These are phyloP conservation scores for Suillus weaverae DNA, from an alignment of 768 basidiomycete species.

Conservation along the genomic window DNA sequence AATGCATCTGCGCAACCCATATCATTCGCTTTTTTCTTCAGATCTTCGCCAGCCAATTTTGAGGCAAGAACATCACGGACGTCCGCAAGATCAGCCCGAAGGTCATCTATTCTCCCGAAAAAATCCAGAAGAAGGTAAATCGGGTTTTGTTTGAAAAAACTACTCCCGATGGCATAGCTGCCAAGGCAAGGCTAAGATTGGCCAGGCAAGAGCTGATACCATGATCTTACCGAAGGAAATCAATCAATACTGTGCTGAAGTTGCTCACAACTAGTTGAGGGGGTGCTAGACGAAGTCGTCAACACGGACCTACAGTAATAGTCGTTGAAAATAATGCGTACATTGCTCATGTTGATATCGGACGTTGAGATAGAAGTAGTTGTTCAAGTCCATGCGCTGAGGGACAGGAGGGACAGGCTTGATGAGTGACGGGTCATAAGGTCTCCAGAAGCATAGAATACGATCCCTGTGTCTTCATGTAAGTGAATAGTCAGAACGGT, in stretches of 20 bases:
- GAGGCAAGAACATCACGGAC: background rate
- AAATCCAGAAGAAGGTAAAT: background rate
- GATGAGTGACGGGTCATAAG: constrained; percentile 7
- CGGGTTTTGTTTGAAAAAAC: constrained; percentile 11
- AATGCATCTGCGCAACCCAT: constrained; percentile 4
- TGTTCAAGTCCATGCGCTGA: constrained; percentile 13
- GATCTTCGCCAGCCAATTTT: background rate
- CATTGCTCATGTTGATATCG: background rate
- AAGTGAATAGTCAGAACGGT: background rate
- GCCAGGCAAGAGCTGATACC: background rate
- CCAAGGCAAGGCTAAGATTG: background rate
- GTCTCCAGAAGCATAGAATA: background rate
- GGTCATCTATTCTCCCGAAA: background rate
- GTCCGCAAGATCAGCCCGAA: constrained; percentile 5
- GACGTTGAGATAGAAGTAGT: constrained; percentile 20
- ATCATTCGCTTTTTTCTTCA: constrained; percentile 5
- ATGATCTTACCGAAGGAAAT: constrained; percentile 17
- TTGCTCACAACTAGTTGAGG: constrained; percentile 14
- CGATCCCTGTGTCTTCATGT: background rate
- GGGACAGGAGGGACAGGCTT: constrained; percentile 16
- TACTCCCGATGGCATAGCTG: constrained; percentile 11
- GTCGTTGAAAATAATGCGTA: background rate
- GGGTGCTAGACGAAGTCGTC: background rate
- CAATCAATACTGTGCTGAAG: constrained; percentile 18
- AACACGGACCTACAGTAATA: background rate